A percentile compares a stretch with the other conserved stretches of the same genome.
Evolutionary conservation across 2,329 filamentous ascomycete species (phyloP).

Genomic region (Botrytis aclada): DNA sequence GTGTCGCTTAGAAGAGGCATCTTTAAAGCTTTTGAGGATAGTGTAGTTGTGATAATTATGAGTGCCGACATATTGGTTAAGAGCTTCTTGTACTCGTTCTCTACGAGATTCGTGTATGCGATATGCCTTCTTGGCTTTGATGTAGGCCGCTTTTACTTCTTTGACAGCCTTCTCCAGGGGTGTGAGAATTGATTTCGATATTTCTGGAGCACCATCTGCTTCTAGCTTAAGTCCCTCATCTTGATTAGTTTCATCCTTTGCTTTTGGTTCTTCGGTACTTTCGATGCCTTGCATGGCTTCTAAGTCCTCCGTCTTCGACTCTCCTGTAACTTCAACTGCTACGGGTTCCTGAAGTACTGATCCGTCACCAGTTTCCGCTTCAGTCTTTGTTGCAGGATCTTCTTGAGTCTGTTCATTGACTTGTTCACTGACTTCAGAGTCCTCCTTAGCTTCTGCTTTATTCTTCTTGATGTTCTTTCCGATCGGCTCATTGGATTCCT

Average conservation of each 20-base stretch:
- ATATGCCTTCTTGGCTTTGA: slow-evolving; percentile 79
- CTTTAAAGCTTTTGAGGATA: slow-evolving; percentile 76
- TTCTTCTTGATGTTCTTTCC: slow-evolving; percentile 13
- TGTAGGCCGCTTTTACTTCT: slow-evolving; percentile 76
- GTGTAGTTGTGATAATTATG: slow-evolving; percentile 98
- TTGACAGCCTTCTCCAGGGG: slow-evolving; percentile 65
- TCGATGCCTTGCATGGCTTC: slow-evolving; percentile 10
- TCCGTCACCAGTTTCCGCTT: background rate
- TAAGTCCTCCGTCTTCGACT: background rate
- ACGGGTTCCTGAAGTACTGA: background rate
- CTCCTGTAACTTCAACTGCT: background rate
- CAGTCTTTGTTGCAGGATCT: background rate
- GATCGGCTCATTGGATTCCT: slow-evolving; percentile 26
- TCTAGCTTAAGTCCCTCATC: slow-evolving; percentile 3
- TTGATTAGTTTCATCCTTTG: background rate
- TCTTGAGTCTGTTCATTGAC: slow-evolving; percentile 7
- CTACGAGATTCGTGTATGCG: slow-evolving; percentile 72
- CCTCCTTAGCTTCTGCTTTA: slow-evolving; percentile 13
- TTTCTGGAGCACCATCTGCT: slow-evolving; percentile 21
- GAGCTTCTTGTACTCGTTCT: slow-evolving; percentile 68
- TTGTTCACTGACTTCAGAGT: background rate
- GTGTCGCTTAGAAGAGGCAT: slow-evolving; percentile 81
- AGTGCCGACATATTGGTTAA: slow-evolving; percentile 77
- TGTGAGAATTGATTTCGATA: slow-evolving; percentile 29
- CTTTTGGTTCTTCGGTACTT: background rate